phyloP scores from a whole-genome alignment of 176 grass and related monocot genomes.

The Thinopyrum elongatum region DNA sequence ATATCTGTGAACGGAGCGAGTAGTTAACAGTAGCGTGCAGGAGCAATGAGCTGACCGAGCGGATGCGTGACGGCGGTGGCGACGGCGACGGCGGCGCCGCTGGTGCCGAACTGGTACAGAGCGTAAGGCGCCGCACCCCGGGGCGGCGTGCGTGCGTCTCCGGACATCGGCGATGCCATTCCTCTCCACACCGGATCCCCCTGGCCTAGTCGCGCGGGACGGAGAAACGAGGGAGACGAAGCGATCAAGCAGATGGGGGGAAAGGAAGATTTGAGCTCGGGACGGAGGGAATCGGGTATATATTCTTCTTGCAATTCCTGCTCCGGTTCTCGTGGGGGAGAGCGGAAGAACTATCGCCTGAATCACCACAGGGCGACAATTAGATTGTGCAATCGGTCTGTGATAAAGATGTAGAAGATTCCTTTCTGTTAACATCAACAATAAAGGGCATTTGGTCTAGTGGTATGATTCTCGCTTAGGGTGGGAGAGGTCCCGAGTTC shows the following conservation, averaged over 20 bases:
- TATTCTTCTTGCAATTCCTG: too few relatives aligned
- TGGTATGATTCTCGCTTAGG: constrained; percentile 99
- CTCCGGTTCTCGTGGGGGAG: too few relatives aligned
- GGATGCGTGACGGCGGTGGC: constrained; percentile 84
- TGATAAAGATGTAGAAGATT: too few relatives aligned
- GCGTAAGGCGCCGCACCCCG: constrained; percentile 35
- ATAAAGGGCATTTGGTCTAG: constrained; percentile 95
- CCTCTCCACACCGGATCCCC: constrained; percentile 11
- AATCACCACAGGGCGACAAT: too few relatives aligned
- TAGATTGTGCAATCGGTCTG: too few relatives aligned
- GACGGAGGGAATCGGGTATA: neutral
- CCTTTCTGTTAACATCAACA: neutral
- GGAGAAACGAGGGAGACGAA: neutral
- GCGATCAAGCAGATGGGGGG: neutral
- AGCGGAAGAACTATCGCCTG: too few relatives aligned
- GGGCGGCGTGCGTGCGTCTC: neutral
- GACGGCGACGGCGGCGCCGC: constrained; percentile 67
- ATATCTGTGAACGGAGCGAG: too few relatives aligned
- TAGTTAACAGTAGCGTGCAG: neutral
- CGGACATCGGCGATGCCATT: constrained; percentile 20
- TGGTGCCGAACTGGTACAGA: constrained; percentile 65
- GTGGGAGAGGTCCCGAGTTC: constrained; percentile 92
- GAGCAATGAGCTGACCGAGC: constrained; percentile 50
- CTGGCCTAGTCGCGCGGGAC: neutral
- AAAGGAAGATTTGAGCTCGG: neutral